Percentiles rank a stretch among this genome's conserved stretches.
Conservation (phyloP, 139 green algal species). For the Chlorella sp. region DNA sequence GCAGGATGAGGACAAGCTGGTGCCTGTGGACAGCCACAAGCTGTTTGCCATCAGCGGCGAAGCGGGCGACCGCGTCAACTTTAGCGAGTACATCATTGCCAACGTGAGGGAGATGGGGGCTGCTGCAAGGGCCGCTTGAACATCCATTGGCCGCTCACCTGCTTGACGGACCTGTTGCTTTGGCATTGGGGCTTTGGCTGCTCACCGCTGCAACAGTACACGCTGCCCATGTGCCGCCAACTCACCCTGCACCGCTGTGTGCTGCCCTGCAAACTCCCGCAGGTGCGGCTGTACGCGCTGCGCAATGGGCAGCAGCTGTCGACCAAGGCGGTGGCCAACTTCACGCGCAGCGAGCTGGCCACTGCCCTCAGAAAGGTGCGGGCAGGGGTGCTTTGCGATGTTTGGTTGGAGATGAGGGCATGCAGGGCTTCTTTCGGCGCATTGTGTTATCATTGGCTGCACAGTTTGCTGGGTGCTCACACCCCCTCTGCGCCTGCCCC, state of each 20-base stretch:
- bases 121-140: too few relatives aligned
- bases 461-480: not conserved
- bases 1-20: slow-evolving; percentile 87
- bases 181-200: too few relatives aligned
- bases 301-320: slow-evolving; percentile 83
- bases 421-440: too few relatives aligned
- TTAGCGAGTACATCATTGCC: slow-evolving; percentile 87
- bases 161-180: too few relatives aligned
- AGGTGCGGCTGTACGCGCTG: slow-evolving; percentile 93
- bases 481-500: not conserved
- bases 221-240: too few relatives aligned
- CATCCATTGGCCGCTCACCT: too few relatives aligned
- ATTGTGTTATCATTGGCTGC: too few relatives aligned
- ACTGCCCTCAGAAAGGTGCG: slow-evolving; percentile 87
- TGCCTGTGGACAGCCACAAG: slow-evolving; percentile 85
- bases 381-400: too few relatives aligned
- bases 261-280: slow-evolving; percentile 50
- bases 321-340: slow-evolving; percentile 94
- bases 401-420: too few relatives aligned
- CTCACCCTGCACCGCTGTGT: too few relatives aligned
- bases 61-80: slow-evolving; percentile 92
- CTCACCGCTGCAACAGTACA: slow-evolving; percentile 88
- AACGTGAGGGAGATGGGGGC: slow-evolving; percentile 74
- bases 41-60: slow-evolving; percentile 92
- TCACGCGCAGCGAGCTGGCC: slow-evolving; percentile 92